Evolutionary conservation across 2,329 filamentous ascomycete species (phyloP).

Genomic region (Neofusicoccum parvum): DNA sequence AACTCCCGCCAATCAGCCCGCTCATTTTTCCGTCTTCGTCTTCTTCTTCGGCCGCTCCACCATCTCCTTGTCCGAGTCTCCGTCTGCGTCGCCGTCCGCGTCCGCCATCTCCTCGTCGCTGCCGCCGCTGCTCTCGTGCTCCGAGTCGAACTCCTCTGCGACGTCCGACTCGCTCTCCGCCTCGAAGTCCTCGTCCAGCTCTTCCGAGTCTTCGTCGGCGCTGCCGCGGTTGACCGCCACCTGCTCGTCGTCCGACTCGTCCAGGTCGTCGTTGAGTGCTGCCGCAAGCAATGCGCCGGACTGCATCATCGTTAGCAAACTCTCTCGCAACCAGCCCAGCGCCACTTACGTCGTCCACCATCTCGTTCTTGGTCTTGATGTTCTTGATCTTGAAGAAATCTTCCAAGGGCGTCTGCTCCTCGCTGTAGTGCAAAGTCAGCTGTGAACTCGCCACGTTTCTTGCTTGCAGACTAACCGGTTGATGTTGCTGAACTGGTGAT

Average conservation of each 20-base stretch:
- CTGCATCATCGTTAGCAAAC: slow-evolving; percentile 38
- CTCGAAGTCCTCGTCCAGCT: slow-evolving; percentile 92
- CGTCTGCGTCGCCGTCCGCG: slow-evolving; percentile 58
- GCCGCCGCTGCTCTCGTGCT: slow-evolving; percentile 80
- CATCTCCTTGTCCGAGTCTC: slow-evolving; percentile 55
- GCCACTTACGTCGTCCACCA: slow-evolving; percentile 79
- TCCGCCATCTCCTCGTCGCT: slow-evolving; percentile 67
- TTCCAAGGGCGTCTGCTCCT: slow-evolving; percentile 95
- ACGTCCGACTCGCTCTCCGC: slow-evolving; percentile 92
- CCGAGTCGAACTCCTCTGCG: slow-evolving; percentile 92
- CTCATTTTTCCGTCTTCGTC: slow-evolving; percentile 51
- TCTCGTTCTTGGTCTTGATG: slow-evolving; percentile 96
- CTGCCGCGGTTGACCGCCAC: slow-evolving; percentile 79
- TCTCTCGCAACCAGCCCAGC: slow-evolving; percentile 11
- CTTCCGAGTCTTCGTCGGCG: slow-evolving; percentile 95
- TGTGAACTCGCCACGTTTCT: neutral
- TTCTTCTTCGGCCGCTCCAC: slow-evolving; percentile 67
- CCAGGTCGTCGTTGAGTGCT: slow-evolving; percentile 80
- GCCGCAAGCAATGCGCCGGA: slow-evolving; percentile 69
- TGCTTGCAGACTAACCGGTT: slow-evolving; percentile 64
- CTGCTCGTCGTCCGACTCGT: slow-evolving; percentile 76
- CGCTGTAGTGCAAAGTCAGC: slow-evolving; percentile 48
- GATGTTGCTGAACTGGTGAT: slow-evolving; percentile 98
- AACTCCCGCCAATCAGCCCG: neutral
- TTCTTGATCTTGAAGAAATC: slow-evolving; percentile 96